phyloP scores from a whole-genome alignment of 148 eudicot genomes.

The Chenopodium album region DNA sequence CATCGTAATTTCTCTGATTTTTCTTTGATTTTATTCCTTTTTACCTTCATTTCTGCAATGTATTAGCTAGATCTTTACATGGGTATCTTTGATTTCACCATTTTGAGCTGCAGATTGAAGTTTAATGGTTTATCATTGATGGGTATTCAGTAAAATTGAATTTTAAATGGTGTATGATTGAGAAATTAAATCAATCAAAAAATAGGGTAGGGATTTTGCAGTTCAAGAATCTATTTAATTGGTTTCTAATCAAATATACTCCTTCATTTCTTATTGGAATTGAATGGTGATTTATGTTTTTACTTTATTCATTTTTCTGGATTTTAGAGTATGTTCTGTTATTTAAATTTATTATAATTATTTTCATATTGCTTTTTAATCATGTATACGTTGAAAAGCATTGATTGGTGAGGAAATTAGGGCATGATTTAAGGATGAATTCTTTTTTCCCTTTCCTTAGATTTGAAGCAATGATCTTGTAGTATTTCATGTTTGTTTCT shows the following conservation, averaged over 20 bases:
- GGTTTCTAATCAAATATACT: background rate
- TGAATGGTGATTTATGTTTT: background rate
- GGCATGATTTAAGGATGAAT: conserved; percentile 11
- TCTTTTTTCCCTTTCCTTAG: conserved; percentile 14
- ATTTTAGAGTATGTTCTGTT: background rate
- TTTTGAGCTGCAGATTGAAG: background rate
- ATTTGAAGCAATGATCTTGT: conserved; percentile 32
- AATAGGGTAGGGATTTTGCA: conserved; percentile 11
- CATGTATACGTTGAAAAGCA: conserved; percentile 4
- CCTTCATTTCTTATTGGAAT: background rate
- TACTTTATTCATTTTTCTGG: no score
- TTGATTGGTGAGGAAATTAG: conserved; percentile 11
- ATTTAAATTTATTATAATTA: background rate
- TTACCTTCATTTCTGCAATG: conserved; percentile 6
- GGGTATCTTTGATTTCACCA: background rate
- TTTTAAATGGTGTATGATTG: conserved; percentile 7
- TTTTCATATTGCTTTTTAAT: conserved; percentile 12
- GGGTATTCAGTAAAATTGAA: conserved; percentile 16
- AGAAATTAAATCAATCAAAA: background rate
- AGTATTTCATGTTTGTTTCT: conserved; percentile 10
- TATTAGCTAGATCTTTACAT: conserved; percentile 17
- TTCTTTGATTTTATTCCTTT: background rate
- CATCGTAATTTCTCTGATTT: background rate
- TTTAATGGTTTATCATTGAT: background rate
- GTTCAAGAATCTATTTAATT: background rate